phyloP scores from a whole-genome alignment of 208 protist species.

The Trichomonas tenax region DNA sequence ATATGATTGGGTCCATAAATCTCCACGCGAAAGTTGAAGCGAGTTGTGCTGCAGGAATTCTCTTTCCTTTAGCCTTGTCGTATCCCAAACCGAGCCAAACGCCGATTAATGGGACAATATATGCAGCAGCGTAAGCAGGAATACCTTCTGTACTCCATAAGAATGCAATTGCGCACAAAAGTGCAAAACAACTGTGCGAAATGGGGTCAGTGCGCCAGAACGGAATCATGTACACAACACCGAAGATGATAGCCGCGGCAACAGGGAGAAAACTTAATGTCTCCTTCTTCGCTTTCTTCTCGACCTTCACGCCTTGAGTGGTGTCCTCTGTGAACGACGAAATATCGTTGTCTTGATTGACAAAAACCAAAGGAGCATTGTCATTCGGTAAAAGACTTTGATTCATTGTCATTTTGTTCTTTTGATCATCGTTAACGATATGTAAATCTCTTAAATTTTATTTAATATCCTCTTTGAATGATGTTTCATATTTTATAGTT shows the following conservation, averaged over 20 bases:
- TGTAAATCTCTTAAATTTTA: background rate
- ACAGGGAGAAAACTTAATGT: background rate
- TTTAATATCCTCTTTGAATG: too few relatives aligned
- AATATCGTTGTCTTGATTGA: background rate
- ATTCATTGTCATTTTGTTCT: background rate
- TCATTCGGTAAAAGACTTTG: background rate
- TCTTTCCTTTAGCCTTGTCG: background rate
- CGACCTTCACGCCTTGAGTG: background rate
- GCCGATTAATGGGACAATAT: background rate
- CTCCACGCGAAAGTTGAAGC: background rate
- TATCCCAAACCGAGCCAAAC: background rate
- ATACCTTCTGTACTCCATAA: background rate
- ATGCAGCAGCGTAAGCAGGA: background rate
- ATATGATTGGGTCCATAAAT: conserved; percentile 17
- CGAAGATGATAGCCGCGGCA: background rate
- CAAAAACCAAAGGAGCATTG: background rate
- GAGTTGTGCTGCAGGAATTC: background rate
- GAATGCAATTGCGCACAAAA: background rate
- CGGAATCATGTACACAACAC: background rate
- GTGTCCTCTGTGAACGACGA: background rate
- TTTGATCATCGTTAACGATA: background rate
- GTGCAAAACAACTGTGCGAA: background rate
- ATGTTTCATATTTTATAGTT: too few relatives aligned
- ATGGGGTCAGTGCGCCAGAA: background rate
- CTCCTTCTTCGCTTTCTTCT: background rate